phyloP scores from a whole-genome alignment of 106 monocot genomes.

The Platanthera guangdongensis region DNA sequence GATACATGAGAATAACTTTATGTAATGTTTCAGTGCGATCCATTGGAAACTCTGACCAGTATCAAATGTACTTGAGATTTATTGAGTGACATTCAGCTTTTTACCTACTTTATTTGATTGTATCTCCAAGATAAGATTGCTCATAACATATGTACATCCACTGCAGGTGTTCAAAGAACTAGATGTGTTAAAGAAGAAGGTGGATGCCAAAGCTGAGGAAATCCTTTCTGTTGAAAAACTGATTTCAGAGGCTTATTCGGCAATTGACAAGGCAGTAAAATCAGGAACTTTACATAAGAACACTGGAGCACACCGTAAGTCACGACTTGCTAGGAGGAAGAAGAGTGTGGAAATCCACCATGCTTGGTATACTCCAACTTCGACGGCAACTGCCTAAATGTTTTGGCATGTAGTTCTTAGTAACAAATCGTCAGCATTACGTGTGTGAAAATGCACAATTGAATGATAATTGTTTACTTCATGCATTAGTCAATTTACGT shows the following conservation, averaged over 20 bases:
- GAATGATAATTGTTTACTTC: too few species aligned
- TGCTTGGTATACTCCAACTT: constrained; percentile 69
- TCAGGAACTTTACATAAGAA: constrained; percentile 74
- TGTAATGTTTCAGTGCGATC: too few species aligned
- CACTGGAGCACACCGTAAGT: constrained; percentile 77
- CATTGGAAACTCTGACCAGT: too few species aligned
- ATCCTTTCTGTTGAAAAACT: constrained; percentile 61
- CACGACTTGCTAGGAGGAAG: constrained; percentile 77
- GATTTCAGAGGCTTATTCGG: constrained; percentile 66
- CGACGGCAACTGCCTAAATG: background rate
- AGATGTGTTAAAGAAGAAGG: constrained; percentile 60
- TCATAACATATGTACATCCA: background rate
- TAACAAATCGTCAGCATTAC: background rate
- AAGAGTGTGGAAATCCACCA: constrained; percentile 76
- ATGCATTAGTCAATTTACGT: background rate
- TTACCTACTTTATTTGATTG: too few species aligned
- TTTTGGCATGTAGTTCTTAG: background rate
- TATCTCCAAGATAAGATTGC: too few species aligned
- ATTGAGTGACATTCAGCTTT: too few species aligned
- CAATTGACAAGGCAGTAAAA: constrained; percentile 82
- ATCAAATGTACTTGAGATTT: too few species aligned
- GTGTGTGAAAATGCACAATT: background rate
- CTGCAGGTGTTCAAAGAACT: constrained; percentile 61
- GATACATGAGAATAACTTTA: too few species aligned
- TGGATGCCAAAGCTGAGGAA: constrained; percentile 53